Evolutionary conservation across 179 eudicot species (phyloP).

Genomic region (Spergularia azorica): DNA sequence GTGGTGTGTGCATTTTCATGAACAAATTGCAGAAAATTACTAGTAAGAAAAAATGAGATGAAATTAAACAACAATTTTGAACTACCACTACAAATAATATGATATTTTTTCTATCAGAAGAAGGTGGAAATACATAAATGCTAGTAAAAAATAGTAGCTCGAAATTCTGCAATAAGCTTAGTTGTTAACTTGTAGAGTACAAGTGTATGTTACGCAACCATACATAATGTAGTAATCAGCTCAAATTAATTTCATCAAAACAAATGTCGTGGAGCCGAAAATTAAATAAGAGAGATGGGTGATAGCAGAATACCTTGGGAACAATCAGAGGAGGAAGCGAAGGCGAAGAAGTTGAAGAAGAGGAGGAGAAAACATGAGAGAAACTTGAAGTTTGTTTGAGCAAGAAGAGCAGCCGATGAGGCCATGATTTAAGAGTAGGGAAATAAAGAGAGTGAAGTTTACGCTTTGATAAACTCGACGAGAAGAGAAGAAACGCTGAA

Average conservation of each 20-base stretch:
- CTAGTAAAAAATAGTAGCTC: no score
- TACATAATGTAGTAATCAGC: no score
- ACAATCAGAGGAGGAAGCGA: conserved; percentile 20
- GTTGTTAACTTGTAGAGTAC: no score
- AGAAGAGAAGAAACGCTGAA: background rate
- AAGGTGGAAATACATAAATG: background rate
- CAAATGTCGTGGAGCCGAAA: no score
- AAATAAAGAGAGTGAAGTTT: background rate
- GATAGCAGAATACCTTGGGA: conserved; percentile 33
- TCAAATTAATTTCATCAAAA: no score
- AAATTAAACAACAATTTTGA: no score
- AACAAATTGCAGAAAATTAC: background rate
- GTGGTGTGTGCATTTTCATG: background rate
- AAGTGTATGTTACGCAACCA: no score
- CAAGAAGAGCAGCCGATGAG: background rate
- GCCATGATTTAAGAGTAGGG: background rate
- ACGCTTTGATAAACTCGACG: background rate
- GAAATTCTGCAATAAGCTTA: no score
- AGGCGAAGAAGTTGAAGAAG: conserved; percentile 17
- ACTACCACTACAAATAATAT: no score
- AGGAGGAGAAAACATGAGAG: conserved; percentile 21
- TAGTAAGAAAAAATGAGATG: no score
- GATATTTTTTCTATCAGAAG: no score
- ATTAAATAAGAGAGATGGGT: background rate
- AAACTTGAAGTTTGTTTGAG: conserved; percentile 3